A percentile compares a stretch with the other conserved stretches of the same genome.
These are phyloP conservation scores for Hapsidospora chrysogenum DNA, from an alignment of 495 filamentous ascomycete species.

Conservation along the genomic window DNA sequence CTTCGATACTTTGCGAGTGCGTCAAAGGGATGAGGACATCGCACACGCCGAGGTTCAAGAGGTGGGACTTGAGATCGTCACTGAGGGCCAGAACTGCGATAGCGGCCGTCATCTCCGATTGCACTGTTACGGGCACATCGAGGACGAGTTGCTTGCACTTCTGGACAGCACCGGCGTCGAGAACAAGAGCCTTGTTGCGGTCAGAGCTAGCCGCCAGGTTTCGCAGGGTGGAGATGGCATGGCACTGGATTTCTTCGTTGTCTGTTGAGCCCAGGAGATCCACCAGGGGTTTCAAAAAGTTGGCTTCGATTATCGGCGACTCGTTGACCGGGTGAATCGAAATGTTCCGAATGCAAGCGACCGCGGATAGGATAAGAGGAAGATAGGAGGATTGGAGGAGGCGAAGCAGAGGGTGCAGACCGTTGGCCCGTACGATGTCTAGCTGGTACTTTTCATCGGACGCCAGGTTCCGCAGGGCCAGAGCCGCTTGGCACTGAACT, in stretches of 20 bases:
- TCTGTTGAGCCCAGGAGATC: conserved; percentile 89
- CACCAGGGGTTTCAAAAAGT: conserved; percentile 83
- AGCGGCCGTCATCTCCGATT: conserved; percentile 97
- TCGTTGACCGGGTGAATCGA: conserved; percentile 98
- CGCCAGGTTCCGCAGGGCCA: conserved; percentile 86
- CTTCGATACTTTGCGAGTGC: conserved; percentile 87
- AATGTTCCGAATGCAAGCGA: conserved; percentile 97
- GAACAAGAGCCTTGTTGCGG: conserved; percentile 86
- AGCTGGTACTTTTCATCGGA: conserved; percentile 98
- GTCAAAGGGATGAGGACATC: conserved; percentile 93
- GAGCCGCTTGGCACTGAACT: conserved; percentile 91
- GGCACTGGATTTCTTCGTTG: conserved; percentile 97
- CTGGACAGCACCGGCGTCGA: conserved; percentile 92
- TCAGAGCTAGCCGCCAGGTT: conserved; percentile 95
- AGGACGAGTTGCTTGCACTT: conserved; percentile 96
- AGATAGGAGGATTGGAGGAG: conserved; percentile 89
- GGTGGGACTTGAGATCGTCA: conserved; percentile 83
- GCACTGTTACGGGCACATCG: conserved; percentile 81
- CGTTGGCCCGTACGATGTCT: conserved; percentile 82
- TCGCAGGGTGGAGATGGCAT: conserved; percentile 90
- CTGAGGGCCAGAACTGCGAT: conserved; percentile 95
- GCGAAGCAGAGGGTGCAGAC: conserved; percentile 66
- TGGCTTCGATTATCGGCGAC: conserved; percentile 97
- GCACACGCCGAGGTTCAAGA: conserved; percentile 88
- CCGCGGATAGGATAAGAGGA: conserved; percentile 88